A percentile compares a stretch with the other conserved stretches of the same genome.
Conservation (phyloP, 345 rosid species). For the Limnanthes douglasii region DNA sequence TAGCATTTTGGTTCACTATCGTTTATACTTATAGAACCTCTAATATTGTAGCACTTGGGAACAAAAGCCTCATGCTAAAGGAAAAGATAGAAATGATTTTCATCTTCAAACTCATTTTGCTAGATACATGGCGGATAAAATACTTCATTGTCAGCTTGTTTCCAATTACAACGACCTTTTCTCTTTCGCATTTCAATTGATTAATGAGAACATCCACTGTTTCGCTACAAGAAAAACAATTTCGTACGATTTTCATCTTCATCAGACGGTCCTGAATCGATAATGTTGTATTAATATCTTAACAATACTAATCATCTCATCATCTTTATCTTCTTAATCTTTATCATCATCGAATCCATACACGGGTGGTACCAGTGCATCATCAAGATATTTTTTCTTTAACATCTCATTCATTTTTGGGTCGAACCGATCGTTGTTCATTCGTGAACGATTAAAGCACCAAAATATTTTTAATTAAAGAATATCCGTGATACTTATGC, state of each 20-base stretch:
- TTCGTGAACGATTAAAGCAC: constrained; percentile 61
- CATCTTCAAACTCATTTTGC: constrained; percentile 73
- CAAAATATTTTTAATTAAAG: constrained; percentile 67
- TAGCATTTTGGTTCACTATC: constrained; percentile 50
- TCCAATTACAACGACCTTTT: constrained; percentile 72
- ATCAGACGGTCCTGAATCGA: constrained; percentile 63
- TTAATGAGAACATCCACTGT: constrained; percentile 49
- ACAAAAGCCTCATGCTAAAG: constrained; percentile 74
- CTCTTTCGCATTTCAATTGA: constrained; percentile 56
- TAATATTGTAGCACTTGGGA: constrained; percentile 47
- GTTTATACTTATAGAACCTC: no score
- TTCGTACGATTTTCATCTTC: constrained; percentile 82
- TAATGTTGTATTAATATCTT: constrained; percentile 47
- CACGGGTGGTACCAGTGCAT: constrained; percentile 39
- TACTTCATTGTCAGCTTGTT: constrained; percentile 61
- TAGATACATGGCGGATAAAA: constrained; percentile 77
- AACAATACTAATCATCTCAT: constrained; percentile 31
- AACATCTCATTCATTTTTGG: constrained; percentile 40
- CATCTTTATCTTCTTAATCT: constrained; percentile 23
- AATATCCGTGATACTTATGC: constrained; percentile 72
- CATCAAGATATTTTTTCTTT: constrained; percentile 26
- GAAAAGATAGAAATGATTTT: constrained; percentile 63
- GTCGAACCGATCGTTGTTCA: constrained; percentile 57
- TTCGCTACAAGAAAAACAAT: constrained; percentile 65
- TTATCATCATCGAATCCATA: constrained; percentile 61